Evolutionary conservation across 768 basidiomycete genomes (phyloP).

Genomic region (Leccinum boreale): DNA sequence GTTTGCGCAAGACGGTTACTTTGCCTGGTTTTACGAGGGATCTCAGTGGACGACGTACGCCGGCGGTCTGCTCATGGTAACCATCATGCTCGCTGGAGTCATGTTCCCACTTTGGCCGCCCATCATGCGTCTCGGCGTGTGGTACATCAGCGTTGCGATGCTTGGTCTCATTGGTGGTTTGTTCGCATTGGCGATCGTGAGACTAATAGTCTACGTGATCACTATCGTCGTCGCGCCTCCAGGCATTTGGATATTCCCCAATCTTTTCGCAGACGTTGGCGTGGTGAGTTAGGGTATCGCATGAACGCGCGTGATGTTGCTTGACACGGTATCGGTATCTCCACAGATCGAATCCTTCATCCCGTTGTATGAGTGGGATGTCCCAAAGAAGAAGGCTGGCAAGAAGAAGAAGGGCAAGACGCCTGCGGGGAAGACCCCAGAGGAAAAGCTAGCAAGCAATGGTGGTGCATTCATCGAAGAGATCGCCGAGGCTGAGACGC

Average conservation of each 20-base stretch:
- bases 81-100: slow-evolving; percentile 90
- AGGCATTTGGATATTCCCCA: slow-evolving; percentile 99
- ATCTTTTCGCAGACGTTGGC: slow-evolving; percentile 96
- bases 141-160: slow-evolving; percentile 89
- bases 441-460: slow-evolving; percentile 40
- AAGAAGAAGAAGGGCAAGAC: slow-evolving; percentile 62
- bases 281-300: slow-evolving; percentile 63
- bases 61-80: slow-evolving; percentile 88
- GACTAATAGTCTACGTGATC: slow-evolving; percentile 90
- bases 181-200: slow-evolving; percentile 85
- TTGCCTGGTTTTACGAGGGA: slow-evolving; percentile 96
- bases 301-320: background rate
- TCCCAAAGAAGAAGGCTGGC: slow-evolving; percentile 65
- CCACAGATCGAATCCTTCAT: slow-evolving; percentile 95
- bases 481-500: slow-evolving; percentile 30
- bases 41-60: slow-evolving; percentile 92
- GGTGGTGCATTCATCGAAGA: slow-evolving; percentile 40
- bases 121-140: slow-evolving; percentile 88
- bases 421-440: slow-evolving; percentile 25
- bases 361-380: slow-evolving; percentile 95
- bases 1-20: slow-evolving; percentile 80
- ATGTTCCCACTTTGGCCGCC: slow-evolving; percentile 99
- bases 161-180: slow-evolving; percentile 87
- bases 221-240: slow-evolving; percentile 83
- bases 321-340: background rate